Evolutionary conservation across 495 filamentous ascomycete species (phyloP).

Genomic region (Staphylotrichum tortipilum): DNA sequence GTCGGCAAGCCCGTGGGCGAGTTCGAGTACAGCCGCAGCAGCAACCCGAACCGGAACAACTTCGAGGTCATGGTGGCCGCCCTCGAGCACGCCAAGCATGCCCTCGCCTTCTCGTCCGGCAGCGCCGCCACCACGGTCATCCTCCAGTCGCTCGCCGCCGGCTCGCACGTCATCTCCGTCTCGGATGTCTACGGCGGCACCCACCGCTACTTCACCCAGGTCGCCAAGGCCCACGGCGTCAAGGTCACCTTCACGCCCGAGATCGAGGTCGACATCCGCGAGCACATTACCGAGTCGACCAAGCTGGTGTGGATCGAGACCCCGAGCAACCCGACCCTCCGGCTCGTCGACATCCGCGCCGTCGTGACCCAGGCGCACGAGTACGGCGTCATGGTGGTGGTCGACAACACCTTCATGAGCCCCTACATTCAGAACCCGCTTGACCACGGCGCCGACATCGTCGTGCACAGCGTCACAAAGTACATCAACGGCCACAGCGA

Average conservation of each 20-base stretch:
- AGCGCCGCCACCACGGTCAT: slow-evolving; percentile 89
- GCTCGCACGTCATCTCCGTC: slow-evolving; percentile 90
- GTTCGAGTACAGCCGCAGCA: slow-evolving; percentile 85
- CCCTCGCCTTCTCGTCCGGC: slow-evolving; percentile 90
- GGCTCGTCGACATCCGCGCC: slow-evolving; percentile 81
- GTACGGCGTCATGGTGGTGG: slow-evolving; percentile 86
- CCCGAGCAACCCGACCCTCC: slow-evolving; percentile 87
- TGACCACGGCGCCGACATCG: slow-evolving; percentile 90
- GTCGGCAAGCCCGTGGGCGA: slow-evolving; percentile 77
- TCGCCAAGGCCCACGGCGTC: slow-evolving; percentile 88
- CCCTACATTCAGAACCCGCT: slow-evolving; percentile 96
- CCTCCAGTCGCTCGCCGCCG: slow-evolving; percentile 83
- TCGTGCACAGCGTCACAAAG: slow-evolving; percentile 99
- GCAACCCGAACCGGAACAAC: slow-evolving; percentile 90
- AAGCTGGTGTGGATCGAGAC: slow-evolving; percentile 97
- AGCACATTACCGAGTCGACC: slow-evolving; percentile 78
- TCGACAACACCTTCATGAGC: slow-evolving; percentile 96
- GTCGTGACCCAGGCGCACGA: slow-evolving; percentile 75
- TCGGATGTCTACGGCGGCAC: slow-evolving; percentile 97
- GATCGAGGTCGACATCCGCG: slow-evolving; percentile 77
- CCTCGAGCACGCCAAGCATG: slow-evolving; percentile 85
- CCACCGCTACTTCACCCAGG: slow-evolving; percentile 97
- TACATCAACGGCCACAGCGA: slow-evolving; percentile 98
- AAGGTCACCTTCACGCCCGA: slow-evolving; percentile 85
- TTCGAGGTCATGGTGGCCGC: slow-evolving; percentile 88